Conservation (phyloP, 768 basidiomycete species). For the Omphalotus guepiniiformis region DNA sequence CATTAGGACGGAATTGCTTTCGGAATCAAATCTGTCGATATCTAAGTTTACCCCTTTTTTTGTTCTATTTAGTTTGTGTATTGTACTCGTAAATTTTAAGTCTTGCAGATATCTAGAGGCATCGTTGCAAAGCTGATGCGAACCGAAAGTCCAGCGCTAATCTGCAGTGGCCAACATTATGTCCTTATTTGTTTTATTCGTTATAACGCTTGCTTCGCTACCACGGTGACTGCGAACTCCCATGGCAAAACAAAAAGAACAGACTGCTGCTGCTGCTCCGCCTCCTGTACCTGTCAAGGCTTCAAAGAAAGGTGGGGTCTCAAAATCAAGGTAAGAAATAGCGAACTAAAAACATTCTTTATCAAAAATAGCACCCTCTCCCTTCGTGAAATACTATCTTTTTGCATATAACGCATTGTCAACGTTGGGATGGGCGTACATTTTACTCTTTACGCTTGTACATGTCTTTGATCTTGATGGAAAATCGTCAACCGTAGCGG, state of each 20-base stretch:
- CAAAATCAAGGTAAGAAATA: not conserved
- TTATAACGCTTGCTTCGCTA: not conserved
- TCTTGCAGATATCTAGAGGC: too few species aligned
- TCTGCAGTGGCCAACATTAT: not conserved
- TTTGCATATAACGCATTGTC: conserved; percentile 76
- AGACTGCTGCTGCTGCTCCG: not conserved
- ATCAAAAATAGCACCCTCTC: conserved; percentile 2
- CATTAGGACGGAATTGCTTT: too few species aligned
- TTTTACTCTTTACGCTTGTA: conserved; percentile 54
- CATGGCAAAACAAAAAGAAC: conserved; percentile 4
- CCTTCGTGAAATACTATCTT: conserved; percentile 55
- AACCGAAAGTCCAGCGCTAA: too few species aligned
- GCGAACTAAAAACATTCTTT: not conserved
- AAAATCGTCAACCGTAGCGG: conserved; percentile 24
- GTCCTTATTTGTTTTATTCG: not conserved
- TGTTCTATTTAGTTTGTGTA: too few species aligned
- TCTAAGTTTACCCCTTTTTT: too few species aligned
- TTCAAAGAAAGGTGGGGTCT: conserved; percentile 5
- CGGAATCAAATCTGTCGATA: too few species aligned
- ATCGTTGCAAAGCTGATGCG: too few species aligned
- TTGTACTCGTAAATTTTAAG: too few species aligned
- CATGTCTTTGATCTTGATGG: conserved; percentile 47
- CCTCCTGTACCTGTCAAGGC: not conserved
- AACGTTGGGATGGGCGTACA: conserved; percentile 66
- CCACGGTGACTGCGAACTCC: not conserved